phyloP scores from a whole-genome alignment of 2,329 filamentous ascomycete species.

The Gyromitra esculenta region DNA sequence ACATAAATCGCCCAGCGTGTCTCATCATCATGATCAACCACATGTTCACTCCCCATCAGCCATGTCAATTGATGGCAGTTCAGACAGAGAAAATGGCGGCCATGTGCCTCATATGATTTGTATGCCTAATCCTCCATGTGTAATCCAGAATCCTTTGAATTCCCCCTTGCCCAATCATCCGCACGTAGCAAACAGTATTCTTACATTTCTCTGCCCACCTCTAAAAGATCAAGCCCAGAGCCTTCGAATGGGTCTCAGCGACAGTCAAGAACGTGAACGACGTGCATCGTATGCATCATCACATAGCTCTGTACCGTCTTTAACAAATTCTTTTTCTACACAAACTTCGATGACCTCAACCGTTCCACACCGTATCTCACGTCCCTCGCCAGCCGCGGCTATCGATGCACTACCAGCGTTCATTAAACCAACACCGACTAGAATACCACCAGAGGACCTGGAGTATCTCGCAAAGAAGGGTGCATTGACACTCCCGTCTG shows the following conservation, averaged over 20 bases:
- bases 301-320: conserved; percentile 60
- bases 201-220: conserved; percentile 53
- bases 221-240: conserved; percentile 64
- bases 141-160: conserved; percentile 31
- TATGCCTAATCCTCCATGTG: conserved; percentile 61
- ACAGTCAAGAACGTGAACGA: conserved; percentile 61
- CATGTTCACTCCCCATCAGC: conserved; percentile 57
- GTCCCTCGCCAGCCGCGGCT: conserved; percentile 67
- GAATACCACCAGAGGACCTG: conserved; percentile 82
- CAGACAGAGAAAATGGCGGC: conserved; percentile 65
- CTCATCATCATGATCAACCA: conserved; percentile 57
- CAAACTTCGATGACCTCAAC: conserved; percentile 59
- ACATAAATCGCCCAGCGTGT: conserved; percentile 56
- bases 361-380: conserved; percentile 65
- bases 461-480: conserved; percentile 85
- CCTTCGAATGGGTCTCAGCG: conserved; percentile 62
- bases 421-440: conserved; percentile 79
- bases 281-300: conserved; percentile 62
- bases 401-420: conserved; percentile 66
- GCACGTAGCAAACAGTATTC: conserved; percentile 26
- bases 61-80: conserved; percentile 63
- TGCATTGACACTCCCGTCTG: conserved; percentile 78
- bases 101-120: conserved; percentile 73
- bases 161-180: conserved; percentile 47
- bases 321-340: conserved; percentile 59